phyloP scores from a whole-genome alignment of 805 yeast species.

The Diddensiella transvaalensis region DNA sequence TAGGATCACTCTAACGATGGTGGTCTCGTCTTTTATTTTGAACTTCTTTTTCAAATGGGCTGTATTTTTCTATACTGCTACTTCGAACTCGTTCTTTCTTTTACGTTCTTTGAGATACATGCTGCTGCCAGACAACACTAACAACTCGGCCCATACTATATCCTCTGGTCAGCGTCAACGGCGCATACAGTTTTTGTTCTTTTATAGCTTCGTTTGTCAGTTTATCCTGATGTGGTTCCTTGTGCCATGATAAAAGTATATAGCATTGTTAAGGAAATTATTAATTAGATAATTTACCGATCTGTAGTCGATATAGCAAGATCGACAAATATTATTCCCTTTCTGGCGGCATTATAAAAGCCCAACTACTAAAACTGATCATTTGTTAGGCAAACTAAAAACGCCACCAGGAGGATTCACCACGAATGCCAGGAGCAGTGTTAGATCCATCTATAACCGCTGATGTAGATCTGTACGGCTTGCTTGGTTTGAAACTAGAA shows the following conservation, averaged over 20 bases:
- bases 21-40: slow-evolving; percentile 30
- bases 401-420: too few relatives aligned
- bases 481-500: slow-evolving; percentile 20
- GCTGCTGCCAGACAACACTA: slow-evolving; percentile 60
- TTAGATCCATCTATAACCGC: slow-evolving; percentile 10
- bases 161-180: slow-evolving; percentile 68
- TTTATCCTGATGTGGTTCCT: slow-evolving; percentile 70
- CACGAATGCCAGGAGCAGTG: neutral
- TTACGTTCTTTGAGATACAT: slow-evolving; percentile 58
- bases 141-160: slow-evolving; percentile 39
- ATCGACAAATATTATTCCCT: too few relatives aligned
- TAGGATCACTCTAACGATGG: slow-evolving; percentile 34
- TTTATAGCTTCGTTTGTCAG: slow-evolving; percentile 81
- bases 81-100: slow-evolving; percentile 52
- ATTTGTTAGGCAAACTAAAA: too few relatives aligned
- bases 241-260: slow-evolving; percentile 28
- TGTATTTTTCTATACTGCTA: slow-evolving; percentile 47
- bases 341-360: too few relatives aligned
- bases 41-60: slow-evolving; percentile 45
- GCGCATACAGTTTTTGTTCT: slow-evolving; percentile 81
- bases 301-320: too few relatives aligned
- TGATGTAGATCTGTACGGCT: slow-evolving; percentile 22
- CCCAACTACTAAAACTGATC: too few relatives aligned
- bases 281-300: too few relatives aligned
- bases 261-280: too few relatives aligned